Evolutionary conservation across 495 filamentous ascomycete species (phyloP), one percentile per base, ranked within the genome.

Genomic region (Aspergillus diversus): DNA sequence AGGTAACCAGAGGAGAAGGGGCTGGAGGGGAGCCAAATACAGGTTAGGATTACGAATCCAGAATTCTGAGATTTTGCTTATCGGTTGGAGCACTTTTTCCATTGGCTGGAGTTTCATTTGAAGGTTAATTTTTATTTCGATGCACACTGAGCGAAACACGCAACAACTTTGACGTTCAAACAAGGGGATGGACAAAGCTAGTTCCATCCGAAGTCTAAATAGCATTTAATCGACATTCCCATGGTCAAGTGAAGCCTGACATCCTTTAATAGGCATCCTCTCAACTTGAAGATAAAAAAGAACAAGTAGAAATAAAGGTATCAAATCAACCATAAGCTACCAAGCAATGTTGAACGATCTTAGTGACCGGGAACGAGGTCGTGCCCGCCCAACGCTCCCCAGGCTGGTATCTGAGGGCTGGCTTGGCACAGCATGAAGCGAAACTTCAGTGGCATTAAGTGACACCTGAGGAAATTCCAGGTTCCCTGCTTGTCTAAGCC

Each of bases 371-470:
- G 39, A 12, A 43, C 39, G 39, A 43, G 39, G n/a, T n/a, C 7
- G 39, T 43, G 39, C 11, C n/a, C n/a, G 12, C 11, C 39, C n/a
- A 43, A n/a, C 11, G n/a, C 4, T n/a, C 39, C 6, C 39, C 39
- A 43, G 21, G 21, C 21, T 27, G 21, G 21, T 27, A 27, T 27
- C 21, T 27, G 21, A 43, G 39, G 39, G n/a, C 31, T 49, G 56
- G 6, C 39, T n/a, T 5, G 47, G 47, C 3, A 59, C n/a, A 39
- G 57, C 42, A 33, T 33, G 52, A 11, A 62, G 46, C 16, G 60
- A 63, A 1, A 57, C 27, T 33, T 63, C 60, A 15, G 60, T 57
- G 9, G 53, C 60, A 35, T 51, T 51, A 3, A 42, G 4, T 12
- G 33, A 32, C n/a, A 9, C 21, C 5, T 13, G 3, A 27, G 37